Evolutionary conservation across 495 filamentous ascomycete genomes (phyloP), one percentile per base, ranked within the genome.

Genomic region (Saxispiralis lemnorum): DNA sequence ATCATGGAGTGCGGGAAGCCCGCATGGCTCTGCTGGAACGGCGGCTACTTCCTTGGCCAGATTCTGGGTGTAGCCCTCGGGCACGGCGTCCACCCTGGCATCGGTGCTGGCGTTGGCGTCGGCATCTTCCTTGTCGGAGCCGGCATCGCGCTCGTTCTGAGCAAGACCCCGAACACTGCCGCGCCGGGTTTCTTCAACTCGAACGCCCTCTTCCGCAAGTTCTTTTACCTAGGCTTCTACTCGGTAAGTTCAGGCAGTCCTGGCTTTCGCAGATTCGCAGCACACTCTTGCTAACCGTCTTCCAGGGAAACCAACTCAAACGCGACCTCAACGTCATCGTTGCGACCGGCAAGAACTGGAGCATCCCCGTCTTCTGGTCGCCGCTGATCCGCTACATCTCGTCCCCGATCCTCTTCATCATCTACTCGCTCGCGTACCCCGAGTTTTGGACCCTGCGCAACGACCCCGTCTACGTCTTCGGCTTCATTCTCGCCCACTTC

Each of bases 361-460:
- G 49, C 1, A 65, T 66, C 28, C 62, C 61, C 37, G 38, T 18
- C 18, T 58, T 63, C 49, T 55, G 56, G 51, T 48, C 56, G 2
- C 20, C 54, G 5, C 46, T 63, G 2, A 49, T 64, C 13, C 62
- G 62, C 13, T 66, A 66, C 46, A 42, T 64, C 42, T 56, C 56
- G 41, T 61, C 54, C 6, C 63, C 60, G 2, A 52, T 61, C 35
- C 51, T 65, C 9, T 53, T 52, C 30, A 65, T 65, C 17, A 58
- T 66, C 31, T 64, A 61, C 47, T 60, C 56, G 39, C 63, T 66
- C 44, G 58, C 63, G 17, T 66, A 63, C 42, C 59, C 59, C 1
- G 56, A 61, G 34, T 64, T 66, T 37, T 52, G 59, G 30, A 56
- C 53, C 2, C 43, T 61, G 38, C 59, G 58, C 13, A 56, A 61